Evolutionary conservation across 2,329 filamentous ascomycete genomes (phyloP), one percentile per base, ranked within the genome.

Genomic region (Celoporthe dispersa): DNA sequence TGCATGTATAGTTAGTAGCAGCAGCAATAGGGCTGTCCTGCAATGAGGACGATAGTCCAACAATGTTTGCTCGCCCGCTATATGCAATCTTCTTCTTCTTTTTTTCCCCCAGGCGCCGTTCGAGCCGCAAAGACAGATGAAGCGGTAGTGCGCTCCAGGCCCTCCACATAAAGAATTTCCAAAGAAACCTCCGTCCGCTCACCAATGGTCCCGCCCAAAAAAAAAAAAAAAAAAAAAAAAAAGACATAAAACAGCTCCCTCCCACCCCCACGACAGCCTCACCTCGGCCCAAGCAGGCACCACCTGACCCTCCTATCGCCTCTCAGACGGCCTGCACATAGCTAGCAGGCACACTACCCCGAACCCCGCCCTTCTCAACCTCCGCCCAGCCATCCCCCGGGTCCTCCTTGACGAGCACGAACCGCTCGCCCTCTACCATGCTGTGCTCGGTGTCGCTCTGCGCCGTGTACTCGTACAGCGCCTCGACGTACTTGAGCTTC

Each of bases 341-440:
- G 80, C 94, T 97, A 51, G 94, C 94, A 61, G 96, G 96, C 67
- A 99, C 96, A 79, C 94, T 97, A 78, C 90, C 94, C 64, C 91
- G 93, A 55, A 90, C 84, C 1, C 94, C 94, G 25, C 93, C 94
- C 80, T 93, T 94, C 83, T 98, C 96, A 25, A 99, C 96, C 82
- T 98, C 96, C 37, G 91, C 93, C 96, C 96, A 99, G 0, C 96
- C 96, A 82, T 98, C 96, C 1, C 96, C 96, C 0, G 90, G 87
- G 78, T 98, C 95, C 69, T 93, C 90, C 76, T 91, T 94, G 72
- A 98, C 90, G 41, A 99, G 84, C 53, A 99, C 94, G 76, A 99
- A 97, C 66, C 90, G 88, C 81, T 99, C 96, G 0, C 96, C 96
- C 80, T 97, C 95, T 0, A 80, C 79, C 93, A 99, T 99, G 76